Conservation (phyloP, 306 rosid genomes). For the Pyrus bretschneideri region DNA sequence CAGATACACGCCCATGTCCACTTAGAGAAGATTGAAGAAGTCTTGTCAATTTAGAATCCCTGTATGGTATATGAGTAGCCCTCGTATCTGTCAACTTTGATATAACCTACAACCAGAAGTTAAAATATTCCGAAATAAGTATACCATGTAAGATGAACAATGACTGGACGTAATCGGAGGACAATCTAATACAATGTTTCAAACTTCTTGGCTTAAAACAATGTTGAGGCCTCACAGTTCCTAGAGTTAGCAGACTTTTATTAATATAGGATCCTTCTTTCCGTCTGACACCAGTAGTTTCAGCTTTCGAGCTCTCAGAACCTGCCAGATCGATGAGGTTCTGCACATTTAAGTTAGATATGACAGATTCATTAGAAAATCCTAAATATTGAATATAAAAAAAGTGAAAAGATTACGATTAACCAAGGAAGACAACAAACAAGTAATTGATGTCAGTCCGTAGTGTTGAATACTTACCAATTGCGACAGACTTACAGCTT, state of each 20-base stretch:
- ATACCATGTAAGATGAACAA: not conserved
- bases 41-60: conserved; percentile 97
- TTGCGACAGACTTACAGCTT: conserved; percentile 86
- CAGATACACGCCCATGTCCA: conserved; percentile 98
- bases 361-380: conserved; percentile 29
- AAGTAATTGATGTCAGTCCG: conserved; percentile 6
- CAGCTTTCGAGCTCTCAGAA: conserved; percentile 99
- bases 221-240: conserved; percentile 84
- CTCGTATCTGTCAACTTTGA: conserved; percentile 86
- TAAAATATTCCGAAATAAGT: conserved; percentile 13
- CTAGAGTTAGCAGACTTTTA: conserved; percentile 94
- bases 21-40: conserved; percentile 92
- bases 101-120: conserved; percentile 63
- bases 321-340: conserved; percentile 99
- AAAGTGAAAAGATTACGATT: conserved; percentile 7
- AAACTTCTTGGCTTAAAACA: conserved; percentile 18
- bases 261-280: conserved; percentile 98
- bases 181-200: not conserved
- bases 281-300: conserved; percentile 94
- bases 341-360: conserved; percentile 69
- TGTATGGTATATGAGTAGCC: conserved; percentile 88
- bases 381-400: conserved; percentile 7
- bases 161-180: not conserved
- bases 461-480: conserved; percentile 50
- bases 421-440: conserved; percentile 17